A percentile compares a stretch with the other conserved stretches of the same genome.
phyloP scores from a whole-genome alignment of 208 protist species.

The Trypanosoma platydactyli region DNA sequence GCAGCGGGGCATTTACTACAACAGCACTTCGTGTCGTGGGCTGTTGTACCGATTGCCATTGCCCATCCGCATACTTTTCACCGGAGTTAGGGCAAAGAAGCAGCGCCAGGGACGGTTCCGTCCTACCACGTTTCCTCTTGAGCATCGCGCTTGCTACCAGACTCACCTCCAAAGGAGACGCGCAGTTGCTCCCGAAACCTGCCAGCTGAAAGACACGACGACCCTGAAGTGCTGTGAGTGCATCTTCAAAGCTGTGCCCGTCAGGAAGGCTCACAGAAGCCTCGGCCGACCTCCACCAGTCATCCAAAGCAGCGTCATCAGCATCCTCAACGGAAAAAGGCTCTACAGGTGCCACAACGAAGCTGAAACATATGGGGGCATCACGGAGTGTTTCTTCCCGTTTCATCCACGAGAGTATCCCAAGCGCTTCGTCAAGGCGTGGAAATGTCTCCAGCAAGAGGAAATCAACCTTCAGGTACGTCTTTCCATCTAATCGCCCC shows the following conservation, averaged over 20 bases:
- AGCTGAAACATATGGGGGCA: conserved; percentile 23
- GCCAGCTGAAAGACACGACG: neutral
- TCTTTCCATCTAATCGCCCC: neutral
- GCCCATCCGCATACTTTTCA: conserved; percentile 12
- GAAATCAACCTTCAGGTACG: conserved; percentile 20
- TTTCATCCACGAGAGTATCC: conserved; percentile 15
- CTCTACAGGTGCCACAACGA: conserved; percentile 11
- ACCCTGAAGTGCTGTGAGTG: neutral
- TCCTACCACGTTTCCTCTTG: conserved; percentile 12
- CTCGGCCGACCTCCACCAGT: conserved; percentile 18
- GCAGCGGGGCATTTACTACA: neutral
- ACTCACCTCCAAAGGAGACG: conserved; percentile 20
- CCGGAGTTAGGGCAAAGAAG: conserved; percentile 24
- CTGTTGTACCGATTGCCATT: conserved; percentile 1
- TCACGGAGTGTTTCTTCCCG: conserved; percentile 6
- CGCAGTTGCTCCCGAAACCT: conserved; percentile 24
- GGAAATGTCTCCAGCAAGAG: conserved; percentile 26
- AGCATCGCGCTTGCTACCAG: conserved; percentile 13
- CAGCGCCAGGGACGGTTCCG: conserved; percentile 15
- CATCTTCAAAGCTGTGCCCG: conserved; percentile 19
- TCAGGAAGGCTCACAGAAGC: conserved; percentile 6
- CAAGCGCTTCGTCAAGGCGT: conserved; percentile 15
- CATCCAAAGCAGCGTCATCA: conserved; percentile 8
- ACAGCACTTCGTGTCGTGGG: neutral
- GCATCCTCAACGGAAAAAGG: neutral